phyloP scores from a whole-genome alignment of 306 rosid genomes.

The Trifolium pratense region DNA sequence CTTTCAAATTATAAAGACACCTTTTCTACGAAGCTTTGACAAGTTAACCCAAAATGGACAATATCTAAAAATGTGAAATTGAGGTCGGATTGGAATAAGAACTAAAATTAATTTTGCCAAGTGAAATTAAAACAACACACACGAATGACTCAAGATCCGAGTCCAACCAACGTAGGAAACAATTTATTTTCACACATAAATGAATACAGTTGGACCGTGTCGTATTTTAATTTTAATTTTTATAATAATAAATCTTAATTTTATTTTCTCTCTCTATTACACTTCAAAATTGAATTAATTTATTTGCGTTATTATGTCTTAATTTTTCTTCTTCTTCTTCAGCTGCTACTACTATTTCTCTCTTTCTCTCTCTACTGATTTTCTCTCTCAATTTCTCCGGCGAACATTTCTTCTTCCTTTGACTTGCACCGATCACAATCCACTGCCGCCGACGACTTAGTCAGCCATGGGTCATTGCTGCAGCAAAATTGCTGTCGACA shows the following conservation, averaged over 20 bases:
- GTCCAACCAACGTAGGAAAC: constrained; percentile 47
- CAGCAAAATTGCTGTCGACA: constrained; percentile 68
- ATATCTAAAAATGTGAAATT: no score
- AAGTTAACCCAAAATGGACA: no score
- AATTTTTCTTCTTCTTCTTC: background rate
- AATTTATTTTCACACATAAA: constrained; percentile 47
- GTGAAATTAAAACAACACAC: no score
- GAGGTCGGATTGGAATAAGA: no score
- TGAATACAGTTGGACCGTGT: constrained; percentile 49
- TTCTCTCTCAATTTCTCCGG: constrained; percentile 46
- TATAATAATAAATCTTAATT: no score
- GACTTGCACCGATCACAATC: constrained; percentile 50
- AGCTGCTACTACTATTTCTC: background rate
- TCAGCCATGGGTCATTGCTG: constrained; percentile 86
- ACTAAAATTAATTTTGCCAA: no score
- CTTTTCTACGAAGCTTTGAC: no score
- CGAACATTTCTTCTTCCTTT: constrained; percentile 39
- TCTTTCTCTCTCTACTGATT: constrained; percentile 18
- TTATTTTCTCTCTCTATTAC: constrained; percentile 18
- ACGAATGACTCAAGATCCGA: no score
- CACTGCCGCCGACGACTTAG: background rate
- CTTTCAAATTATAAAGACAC: no score
- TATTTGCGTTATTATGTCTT: background rate
- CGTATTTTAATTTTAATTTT: background rate
- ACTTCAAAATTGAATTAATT: constrained; percentile 47